Evolutionary conservation across 306 rosid genomes (phyloP).

Genomic region (Fragaria ananassa): DNA sequence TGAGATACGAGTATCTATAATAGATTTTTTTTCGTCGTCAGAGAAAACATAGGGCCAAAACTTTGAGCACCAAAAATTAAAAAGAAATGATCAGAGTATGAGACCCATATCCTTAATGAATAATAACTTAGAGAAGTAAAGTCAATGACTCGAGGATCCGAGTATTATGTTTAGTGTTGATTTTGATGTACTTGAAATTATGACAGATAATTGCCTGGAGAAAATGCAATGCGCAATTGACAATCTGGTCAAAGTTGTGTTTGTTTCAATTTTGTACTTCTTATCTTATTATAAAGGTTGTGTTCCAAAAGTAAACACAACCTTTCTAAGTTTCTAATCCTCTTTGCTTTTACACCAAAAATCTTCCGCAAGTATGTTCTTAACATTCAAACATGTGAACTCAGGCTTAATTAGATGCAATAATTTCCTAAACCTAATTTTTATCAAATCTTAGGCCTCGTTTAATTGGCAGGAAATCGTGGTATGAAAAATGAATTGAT

Average conservation of each 20-base stretch:
- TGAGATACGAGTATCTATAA: too few species aligned
- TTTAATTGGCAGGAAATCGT: too few species aligned
- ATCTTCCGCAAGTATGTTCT: slow-evolving; percentile 7
- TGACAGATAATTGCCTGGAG: slow-evolving; percentile 22
- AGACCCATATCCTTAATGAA: neutral
- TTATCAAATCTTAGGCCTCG: too few species aligned
- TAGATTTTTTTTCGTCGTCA: too few species aligned
- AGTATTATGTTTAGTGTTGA: neutral
- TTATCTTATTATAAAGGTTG: slow-evolving; percentile 1
- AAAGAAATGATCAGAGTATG: neutral
- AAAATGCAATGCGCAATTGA: slow-evolving; percentile 4
- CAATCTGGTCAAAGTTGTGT: slow-evolving; percentile 43
- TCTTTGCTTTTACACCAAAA: slow-evolving; percentile 12
- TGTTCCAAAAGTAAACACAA: slow-evolving; percentile 34
- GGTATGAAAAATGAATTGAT: too few species aligned
- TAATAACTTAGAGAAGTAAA: neutral
- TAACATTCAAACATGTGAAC: slow-evolving; percentile 21
- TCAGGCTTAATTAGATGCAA: slow-evolving; percentile 23
- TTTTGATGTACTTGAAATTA: slow-evolving; percentile 15
- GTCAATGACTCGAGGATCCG: neutral
- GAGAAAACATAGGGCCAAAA: neutral
- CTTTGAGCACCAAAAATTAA: neutral
- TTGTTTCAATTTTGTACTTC: slow-evolving; percentile 13
- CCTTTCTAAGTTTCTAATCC: slow-evolving; percentile 1
- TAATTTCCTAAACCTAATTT: slow-evolving; percentile 23